Base-by-base conservation (phyloP, 2,329 filamentous ascomycete genomes). In the Sordariomycetes sp. region DNA sequence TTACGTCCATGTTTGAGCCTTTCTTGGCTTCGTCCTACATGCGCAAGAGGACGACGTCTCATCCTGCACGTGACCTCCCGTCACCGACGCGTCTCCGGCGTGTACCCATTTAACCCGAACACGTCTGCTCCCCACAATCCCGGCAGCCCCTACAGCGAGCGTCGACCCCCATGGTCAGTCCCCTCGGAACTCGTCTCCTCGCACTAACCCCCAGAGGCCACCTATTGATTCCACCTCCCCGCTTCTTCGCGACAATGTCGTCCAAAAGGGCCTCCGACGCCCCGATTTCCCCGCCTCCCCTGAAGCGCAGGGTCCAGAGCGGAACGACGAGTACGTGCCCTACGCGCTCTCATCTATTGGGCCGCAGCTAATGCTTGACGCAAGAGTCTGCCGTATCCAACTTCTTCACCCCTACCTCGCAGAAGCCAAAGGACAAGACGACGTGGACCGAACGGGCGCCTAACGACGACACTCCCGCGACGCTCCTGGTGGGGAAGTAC, bases 401-500 rank as follows among this genome's bases (percentile, higher is more conserved):
- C 57, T 97, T 97, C 74, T 97, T 97, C 71, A 95, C 85, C 0
- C 91, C 91, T 0, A 68, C 79, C 0, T 96, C 90, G 0, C 82
- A 96, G 68, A 96, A 95, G 68, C 83, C 86, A 35, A 88, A 89
- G 15, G 85, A 91, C 54, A 81, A 80, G 58, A 82, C 88, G 55
- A 74, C 71, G 10, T 97, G 94, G 89, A 69, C 76, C 75, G 71
- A 86, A 80, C 68, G 85, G 75, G 67, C 86, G 2, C 72, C 74
- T 0, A 65, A 73, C 53, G 72, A 77, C 8, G 72, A 76, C 57
- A 68, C 69, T 1, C 74, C 74, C 1, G 71, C 75, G 3, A 82
- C 86, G 3, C 75, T 96, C 24, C 77, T 97, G 6, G 79, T 94
- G 25, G 90, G 84, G n/a, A 83, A 80, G 60, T 91, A 89, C 66